Evolutionary conservation across 2,329 filamentous ascomycete genomes (phyloP).

Genomic region (Pseudopyricularia cyperi): DNA sequence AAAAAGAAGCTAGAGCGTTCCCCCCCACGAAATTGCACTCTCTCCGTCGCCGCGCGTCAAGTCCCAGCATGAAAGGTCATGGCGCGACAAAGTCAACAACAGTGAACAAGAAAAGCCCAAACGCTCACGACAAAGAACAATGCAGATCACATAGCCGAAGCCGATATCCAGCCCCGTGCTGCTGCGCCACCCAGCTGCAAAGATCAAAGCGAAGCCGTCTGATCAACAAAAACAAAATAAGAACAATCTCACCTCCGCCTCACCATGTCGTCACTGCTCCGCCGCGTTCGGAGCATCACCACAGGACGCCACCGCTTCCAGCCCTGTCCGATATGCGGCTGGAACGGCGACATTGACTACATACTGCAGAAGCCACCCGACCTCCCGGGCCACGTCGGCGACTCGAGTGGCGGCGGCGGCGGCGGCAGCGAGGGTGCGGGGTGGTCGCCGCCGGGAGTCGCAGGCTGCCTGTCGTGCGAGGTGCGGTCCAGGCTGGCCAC

Average conservation of each 20-base stretch:
- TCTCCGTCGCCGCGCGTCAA: background rate
- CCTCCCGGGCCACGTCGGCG: background rate
- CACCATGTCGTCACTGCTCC: background rate
- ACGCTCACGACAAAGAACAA: too few relatives aligned
- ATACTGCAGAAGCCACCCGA: background rate
- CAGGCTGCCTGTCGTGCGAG: background rate
- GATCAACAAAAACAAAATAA: background rate
- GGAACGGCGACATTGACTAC: slow-evolving; percentile 1
- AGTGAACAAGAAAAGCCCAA: background rate
- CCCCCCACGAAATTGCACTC: background rate
- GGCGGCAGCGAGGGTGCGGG: background rate
- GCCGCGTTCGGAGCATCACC: background rate
- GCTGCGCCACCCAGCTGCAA: too few relatives aligned
- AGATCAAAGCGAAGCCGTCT: background rate
- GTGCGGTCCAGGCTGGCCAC: background rate
- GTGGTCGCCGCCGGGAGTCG: background rate
- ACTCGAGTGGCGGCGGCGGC: background rate
- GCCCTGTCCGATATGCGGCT: background rate
- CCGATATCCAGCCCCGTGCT: too few relatives aligned
- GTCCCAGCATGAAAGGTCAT: background rate
- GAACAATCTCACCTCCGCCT: background rate
- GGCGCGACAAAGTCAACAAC: background rate
- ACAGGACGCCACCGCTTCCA: background rate
- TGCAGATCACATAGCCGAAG: too few relatives aligned
- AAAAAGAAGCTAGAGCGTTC: background rate